A percentile compares a stretch with the other conserved stretches of the same genome.
These are phyloP conservation scores for Solanum paucissectum DNA, from an alignment of 257 asterid genomes.

Conservation along the genomic window DNA sequence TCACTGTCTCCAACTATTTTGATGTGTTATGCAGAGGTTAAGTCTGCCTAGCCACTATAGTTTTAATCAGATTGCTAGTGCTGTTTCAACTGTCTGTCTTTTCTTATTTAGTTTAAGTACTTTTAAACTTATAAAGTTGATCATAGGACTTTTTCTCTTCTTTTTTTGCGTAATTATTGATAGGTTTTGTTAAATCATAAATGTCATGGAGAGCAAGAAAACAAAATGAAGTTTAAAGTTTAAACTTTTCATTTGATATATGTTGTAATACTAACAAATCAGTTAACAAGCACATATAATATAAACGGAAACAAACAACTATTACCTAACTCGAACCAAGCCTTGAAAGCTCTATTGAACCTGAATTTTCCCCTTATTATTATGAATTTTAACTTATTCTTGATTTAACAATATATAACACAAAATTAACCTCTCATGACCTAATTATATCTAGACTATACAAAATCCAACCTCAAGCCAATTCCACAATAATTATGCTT, in stretches of 20 bases:
- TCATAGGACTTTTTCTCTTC: not conserved
- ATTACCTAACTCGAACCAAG: not conserved
- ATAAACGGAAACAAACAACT: not conserved
- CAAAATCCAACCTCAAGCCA: not conserved
- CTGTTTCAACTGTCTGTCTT: slow-evolving; percentile 19
- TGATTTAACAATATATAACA: too few relatives aligned
- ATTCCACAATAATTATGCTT: too few relatives aligned
- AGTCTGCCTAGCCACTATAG: not conserved
- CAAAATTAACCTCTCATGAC: not conserved
- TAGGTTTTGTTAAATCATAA: not conserved
- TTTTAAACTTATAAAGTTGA: too few relatives aligned
- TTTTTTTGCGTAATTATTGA: not conserved
- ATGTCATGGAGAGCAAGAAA: not conserved
- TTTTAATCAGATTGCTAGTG: not conserved
- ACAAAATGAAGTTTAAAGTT: not conserved
- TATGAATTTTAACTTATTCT: not conserved
- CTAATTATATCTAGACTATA: not conserved
- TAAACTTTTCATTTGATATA: too few relatives aligned
- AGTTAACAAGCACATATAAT: too few relatives aligned
- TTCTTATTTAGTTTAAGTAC: too few relatives aligned
- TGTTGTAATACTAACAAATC: too few relatives aligned
- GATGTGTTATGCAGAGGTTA: not conserved
- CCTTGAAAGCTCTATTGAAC: not conserved
- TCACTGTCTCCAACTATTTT: slow-evolving; percentile 1
- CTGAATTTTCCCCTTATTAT: too few relatives aligned